phyloP scores from a whole-genome alignment of 1,284 basidiomycete species.

The Cutaneotrichosporon sp. region DNA sequence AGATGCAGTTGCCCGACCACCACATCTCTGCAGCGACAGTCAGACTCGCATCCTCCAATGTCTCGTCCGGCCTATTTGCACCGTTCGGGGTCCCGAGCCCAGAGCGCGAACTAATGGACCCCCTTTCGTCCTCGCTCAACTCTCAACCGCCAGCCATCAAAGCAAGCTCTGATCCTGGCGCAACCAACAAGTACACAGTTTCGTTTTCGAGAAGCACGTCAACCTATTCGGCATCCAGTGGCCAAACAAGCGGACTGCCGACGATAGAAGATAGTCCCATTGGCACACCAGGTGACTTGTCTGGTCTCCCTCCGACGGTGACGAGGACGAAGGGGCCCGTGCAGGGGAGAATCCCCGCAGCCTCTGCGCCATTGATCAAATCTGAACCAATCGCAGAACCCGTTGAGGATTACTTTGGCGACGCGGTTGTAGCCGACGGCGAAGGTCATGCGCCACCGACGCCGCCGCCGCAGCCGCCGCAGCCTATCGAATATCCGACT shows the following conservation, averaged over 20 bases:
- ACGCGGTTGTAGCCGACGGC: not conserved
- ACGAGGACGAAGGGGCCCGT: not conserved
- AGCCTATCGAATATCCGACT: not conserved
- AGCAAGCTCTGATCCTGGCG: not conserved
- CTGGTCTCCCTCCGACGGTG: not conserved
- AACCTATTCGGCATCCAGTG: not conserved
- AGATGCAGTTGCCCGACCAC: constrained; percentile 6
- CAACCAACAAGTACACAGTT: no score
- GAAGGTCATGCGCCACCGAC: not conserved
- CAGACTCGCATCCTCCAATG: constrained; percentile 60
- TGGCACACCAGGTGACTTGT: constrained; percentile 31
- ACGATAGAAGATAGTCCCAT: not conserved
- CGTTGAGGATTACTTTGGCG: constrained; percentile 4
- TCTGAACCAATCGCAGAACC: not conserved
- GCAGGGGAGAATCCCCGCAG: constrained; percentile 29
- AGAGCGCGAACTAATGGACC: constrained; percentile 78
- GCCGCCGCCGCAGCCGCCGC: not conserved
- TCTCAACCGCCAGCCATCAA: not conserved
- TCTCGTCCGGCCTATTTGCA: constrained; percentile 37
- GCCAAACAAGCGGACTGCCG: not conserved
- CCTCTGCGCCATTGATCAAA: constrained; percentile 40
- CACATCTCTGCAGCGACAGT: constrained; percentile 69
- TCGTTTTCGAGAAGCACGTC: not conserved
- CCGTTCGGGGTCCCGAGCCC: constrained; percentile 78
- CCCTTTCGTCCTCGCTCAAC: constrained; percentile 54